These are phyloP conservation scores for Skeletonema costatum DNA, from an alignment of 108 stramenopile genomes.

Conservation along the genomic window DNA sequence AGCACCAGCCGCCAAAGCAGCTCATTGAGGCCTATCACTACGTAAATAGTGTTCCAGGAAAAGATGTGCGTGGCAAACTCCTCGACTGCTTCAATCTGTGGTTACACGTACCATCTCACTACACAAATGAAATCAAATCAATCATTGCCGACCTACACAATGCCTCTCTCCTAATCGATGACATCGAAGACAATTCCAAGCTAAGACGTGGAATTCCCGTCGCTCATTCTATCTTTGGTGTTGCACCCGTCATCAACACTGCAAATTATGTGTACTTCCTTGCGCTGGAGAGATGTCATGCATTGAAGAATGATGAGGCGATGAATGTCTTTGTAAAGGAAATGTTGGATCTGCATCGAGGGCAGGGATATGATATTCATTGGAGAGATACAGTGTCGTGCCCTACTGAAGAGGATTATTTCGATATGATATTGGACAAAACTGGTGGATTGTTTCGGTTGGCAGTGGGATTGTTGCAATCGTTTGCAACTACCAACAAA, in stretches of 20 bases:
- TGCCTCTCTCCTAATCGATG: slow-evolving; percentile 93
- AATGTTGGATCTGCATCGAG: slow-evolving; percentile 92
- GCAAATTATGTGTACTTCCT: slow-evolving; percentile 97
- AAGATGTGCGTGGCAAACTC: slow-evolving; percentile 77
- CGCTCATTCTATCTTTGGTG: slow-evolving; percentile 93
- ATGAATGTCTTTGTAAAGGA: slow-evolving; percentile 62
- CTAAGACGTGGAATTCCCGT: slow-evolving; percentile 91
- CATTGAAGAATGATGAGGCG: slow-evolving; percentile 65
- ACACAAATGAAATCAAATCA: slow-evolving; percentile 42
- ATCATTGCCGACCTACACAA: slow-evolving; percentile 95
- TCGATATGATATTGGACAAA: slow-evolving; percentile 73
- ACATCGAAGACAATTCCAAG: slow-evolving; percentile 96
- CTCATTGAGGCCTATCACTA: slow-evolving; percentile 79
- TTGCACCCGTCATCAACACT: slow-evolving; percentile 91
- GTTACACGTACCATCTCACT: slow-evolving; percentile 57
- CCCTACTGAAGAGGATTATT: slow-evolving; percentile 49
- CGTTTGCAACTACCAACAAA: slow-evolving; percentile 70
- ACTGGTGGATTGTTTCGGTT: slow-evolving; percentile 96
- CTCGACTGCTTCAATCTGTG: slow-evolving; percentile 89
- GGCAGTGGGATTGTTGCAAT: slow-evolving; percentile 92
- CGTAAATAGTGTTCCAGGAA: slow-evolving; percentile 81
- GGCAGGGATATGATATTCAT: slow-evolving; percentile 93
- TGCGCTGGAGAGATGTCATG: slow-evolving; percentile 84
- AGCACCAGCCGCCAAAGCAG: slow-evolving; percentile 10
- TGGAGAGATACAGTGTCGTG: slow-evolving; percentile 86